Evolutionary conservation across 768 basidiomycete genomes (phyloP), one percentile per base, ranked within the genome.

Genomic region (Pulveroboletus frians): DNA sequence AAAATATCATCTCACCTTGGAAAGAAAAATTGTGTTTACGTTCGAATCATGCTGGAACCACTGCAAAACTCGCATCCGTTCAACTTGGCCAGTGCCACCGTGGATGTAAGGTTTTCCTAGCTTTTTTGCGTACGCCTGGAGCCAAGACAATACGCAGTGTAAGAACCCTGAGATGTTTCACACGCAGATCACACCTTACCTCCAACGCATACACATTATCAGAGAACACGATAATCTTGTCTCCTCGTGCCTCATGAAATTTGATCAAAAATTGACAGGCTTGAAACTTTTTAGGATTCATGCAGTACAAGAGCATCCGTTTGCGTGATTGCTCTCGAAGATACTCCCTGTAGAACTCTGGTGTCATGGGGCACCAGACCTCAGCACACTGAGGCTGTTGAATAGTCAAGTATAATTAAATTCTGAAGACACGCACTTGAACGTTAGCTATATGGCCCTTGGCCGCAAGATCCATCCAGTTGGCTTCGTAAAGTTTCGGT

Each of bases 341-440:
- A 65, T 99, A 99, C 70, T 99, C 94, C 55, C 91, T 84, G 68
- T 98, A 99, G 67, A 99, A 99, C 66, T 98, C 94, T 5, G 96
- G 95, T 17, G 96, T 95, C 96, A 99, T 98, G 15, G 92, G 91
- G 65, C 96, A 99, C 96, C 96, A 99, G 8, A 99, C 96, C 69
- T 99, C 96, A 14, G 96, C 96, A 64, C 96, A 99, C 91, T 98
- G 59, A 18, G 51, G 18, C 42, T 44, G 20, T 42, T 50, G 17
- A 51, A 27, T 48, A 54, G 50, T 40, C 34, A 13, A 11, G 17
- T 15, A 39, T 26, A 37, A 27, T 8, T 1, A 21, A 5, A 10
- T 15, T 21, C 23, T 31, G 45, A 32, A 49, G 39, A 32, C 26
- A 65, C 77, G 58, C 66, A 93, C 93, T 83, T 98, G 94, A n/a